Evolutionary conservation across 2,329 filamentous ascomycete genomes (phyloP), one percentile per base, ranked within the genome.

Genomic region (Sphaerulina populicola): DNA sequence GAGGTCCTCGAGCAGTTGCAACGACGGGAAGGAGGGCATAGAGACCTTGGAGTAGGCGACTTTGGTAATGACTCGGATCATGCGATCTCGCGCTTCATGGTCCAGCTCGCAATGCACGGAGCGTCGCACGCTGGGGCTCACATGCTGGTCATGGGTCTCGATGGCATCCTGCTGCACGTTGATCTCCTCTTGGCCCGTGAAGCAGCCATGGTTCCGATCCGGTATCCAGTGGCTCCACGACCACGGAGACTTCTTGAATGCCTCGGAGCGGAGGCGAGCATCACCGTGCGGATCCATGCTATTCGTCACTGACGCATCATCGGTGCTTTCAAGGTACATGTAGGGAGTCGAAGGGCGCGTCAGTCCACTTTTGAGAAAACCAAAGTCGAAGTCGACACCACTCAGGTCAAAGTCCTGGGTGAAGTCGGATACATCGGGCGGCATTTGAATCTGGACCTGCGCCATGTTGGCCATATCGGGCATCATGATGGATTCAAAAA

Each of bases 21-120:
- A 71, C 0, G 78, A 79, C 0, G 80, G 80, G 53, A 85, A 84
- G 0, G 80, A 81, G 1, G 73, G 76, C 29, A 75, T 77, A 21
- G 79, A 40, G 1, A 60, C 49, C 23, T 48, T 53, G 6, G 47
- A 53, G 74, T 53, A 54, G 12, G 56, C 53, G 21, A 49, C 38
- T 23, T 61, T 57, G 3, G 61, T 62, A 7, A 62, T 56, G 2
- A 58, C 49, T 11, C 60, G 49, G 12, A 63, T 61, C 60, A 63
- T 63, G 4, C 59, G 56, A 40, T 63, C 61, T 46, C 61, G 45
- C 7, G 51, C 54, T 29, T 56, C 52, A 29, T 57, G 50, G 3
- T 58, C 54, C 6, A 63, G 45, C 6, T 57, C 52, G 40, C 55
- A 60, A 41, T 62, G 59, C 2, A 54, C 45, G 5, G 52, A 45